phyloP scores from a whole-genome alignment of 129 eudicot genomes.

The Solidago caesia region DNA sequence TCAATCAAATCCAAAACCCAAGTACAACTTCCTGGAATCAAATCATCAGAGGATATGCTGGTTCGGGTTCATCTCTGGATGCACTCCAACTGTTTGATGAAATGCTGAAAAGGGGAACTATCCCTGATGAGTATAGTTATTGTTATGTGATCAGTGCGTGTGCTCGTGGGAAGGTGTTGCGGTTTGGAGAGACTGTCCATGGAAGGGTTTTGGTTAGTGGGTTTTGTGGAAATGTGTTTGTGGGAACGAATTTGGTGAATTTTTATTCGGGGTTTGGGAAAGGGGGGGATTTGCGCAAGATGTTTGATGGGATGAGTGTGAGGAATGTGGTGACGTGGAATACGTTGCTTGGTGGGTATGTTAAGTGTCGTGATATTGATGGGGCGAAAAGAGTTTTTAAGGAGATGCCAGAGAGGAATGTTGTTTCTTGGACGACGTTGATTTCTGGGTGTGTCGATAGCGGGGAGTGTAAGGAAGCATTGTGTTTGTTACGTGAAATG shows the following conservation, averaged over 20 bases:
- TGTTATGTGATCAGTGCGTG: slow-evolving; percentile 53
- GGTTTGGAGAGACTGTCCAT: slow-evolving; percentile 61
- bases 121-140: slow-evolving; percentile 57
- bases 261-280: slow-evolving; percentile 39
- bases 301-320: slow-evolving; percentile 70
- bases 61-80: slow-evolving; percentile 22
- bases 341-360: slow-evolving; percentile 47
- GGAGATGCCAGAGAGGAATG: slow-evolving; percentile 60
- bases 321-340: slow-evolving; percentile 69
- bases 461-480: slow-evolving; percentile 50
- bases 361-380: slow-evolving; percentile 36
- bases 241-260: slow-evolving; percentile 57
- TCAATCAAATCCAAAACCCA: slow-evolving; percentile 46
- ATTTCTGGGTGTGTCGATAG: slow-evolving; percentile 49
- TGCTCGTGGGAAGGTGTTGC: slow-evolving; percentile 38
- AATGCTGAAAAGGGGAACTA: slow-evolving; percentile 35
- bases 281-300: slow-evolving; percentile 32
- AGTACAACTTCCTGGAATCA: slow-evolving; percentile 70
- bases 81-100: slow-evolving; percentile 37
- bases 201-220: slow-evolving; percentile 58
- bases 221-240: slow-evolving; percentile 47
- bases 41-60: slow-evolving; percentile 52
- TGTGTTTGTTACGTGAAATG: slow-evolving; percentile 49
- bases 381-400: slow-evolving; percentile 44
- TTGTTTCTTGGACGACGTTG: slow-evolving; percentile 70